Conservation (phyloP, 164 flowering plant species). For the Tetrastigma voinierianum region DNA sequence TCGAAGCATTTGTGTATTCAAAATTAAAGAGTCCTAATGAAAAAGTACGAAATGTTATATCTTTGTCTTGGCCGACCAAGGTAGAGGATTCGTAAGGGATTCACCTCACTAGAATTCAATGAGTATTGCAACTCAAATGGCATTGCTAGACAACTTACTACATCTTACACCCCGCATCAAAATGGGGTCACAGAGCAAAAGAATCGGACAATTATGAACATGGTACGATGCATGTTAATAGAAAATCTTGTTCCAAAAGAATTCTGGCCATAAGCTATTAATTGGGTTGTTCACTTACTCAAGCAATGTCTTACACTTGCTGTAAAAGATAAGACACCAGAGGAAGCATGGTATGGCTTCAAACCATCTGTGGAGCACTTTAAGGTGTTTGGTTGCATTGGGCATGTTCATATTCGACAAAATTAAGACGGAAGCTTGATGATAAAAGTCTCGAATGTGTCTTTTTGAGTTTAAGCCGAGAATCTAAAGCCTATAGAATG, state of each 20-base stretch:
- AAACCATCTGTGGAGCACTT: constrained; percentile 2
- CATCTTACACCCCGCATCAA: constrained; percentile 7
- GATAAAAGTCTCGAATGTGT: background rate
- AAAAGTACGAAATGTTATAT: background rate
- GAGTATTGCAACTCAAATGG: background rate
- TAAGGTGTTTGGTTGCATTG: constrained; percentile 2
- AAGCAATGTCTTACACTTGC: constrained; percentile 1
- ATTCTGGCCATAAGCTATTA: constrained; percentile 4
- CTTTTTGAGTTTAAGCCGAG: too few species aligned
- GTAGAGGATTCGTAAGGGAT: too few species aligned
- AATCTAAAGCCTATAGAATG: too few species aligned
- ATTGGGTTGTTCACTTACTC: background rate
- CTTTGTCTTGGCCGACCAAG: background rate
- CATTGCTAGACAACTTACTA: background rate
- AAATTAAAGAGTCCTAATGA: background rate
- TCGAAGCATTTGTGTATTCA: background rate
- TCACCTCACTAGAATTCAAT: background rate
- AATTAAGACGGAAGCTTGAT: constrained; percentile 8
- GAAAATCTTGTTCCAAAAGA: constrained; percentile 2
- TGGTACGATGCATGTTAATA: background rate
- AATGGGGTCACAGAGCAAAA: constrained; percentile 2
- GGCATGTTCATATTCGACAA: constrained; percentile 5
- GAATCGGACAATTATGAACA: constrained; percentile 2
- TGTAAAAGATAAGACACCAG: background rate
- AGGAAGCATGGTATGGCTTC: background rate